These are phyloP conservation scores for Xylogone sp. DNA, from an alignment of 2,329 filamentous ascomycete genomes.

Conservation along the genomic window DNA sequence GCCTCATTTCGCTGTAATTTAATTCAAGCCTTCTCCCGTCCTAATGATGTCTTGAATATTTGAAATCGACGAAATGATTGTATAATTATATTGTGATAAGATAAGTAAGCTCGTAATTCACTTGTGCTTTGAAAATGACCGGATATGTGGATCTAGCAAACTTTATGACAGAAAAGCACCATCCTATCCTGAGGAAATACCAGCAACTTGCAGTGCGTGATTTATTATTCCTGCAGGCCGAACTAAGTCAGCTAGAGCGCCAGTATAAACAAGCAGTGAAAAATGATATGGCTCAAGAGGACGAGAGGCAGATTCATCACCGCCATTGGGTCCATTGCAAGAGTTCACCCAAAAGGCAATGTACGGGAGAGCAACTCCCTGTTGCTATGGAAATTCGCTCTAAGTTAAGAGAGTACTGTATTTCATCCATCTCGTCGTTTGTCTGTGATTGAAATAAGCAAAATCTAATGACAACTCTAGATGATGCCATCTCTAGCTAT, in stretches of 20 bases:
- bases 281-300: conserved; percentile 5
- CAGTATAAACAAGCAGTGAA: conserved; percentile 5
- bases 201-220: conserved; percentile 8
- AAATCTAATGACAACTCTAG: conserved; percentile 1
- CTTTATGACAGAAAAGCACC: conserved; percentile 10
- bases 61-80: no score
- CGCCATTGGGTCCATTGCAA: conserved; percentile 8
- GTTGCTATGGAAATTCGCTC: conserved; percentile 7
- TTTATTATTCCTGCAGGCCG: conserved; percentile 12
- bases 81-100: not conserved
- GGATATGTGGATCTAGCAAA: conserved; percentile 10
- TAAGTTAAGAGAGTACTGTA: conserved; percentile 13
- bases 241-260: conserved; percentile 8
- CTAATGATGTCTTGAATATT: no score
- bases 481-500: conserved; percentile 8
- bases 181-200: conserved; percentile 10
- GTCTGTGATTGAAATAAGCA: not conserved
- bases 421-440: not conserved
- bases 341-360: conserved; percentile 3
- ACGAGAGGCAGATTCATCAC: conserved; percentile 9
- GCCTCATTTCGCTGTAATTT: no score
- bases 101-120: not conserved
- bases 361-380: conserved; percentile 10
- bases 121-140: not conserved
- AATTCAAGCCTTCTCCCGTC: no score